Percentiles rank a stretch among this genome's conserved stretches.
phyloP scores from a whole-genome alignment of 75 land plant genomes.

The Selaginella tamariscina region DNA sequence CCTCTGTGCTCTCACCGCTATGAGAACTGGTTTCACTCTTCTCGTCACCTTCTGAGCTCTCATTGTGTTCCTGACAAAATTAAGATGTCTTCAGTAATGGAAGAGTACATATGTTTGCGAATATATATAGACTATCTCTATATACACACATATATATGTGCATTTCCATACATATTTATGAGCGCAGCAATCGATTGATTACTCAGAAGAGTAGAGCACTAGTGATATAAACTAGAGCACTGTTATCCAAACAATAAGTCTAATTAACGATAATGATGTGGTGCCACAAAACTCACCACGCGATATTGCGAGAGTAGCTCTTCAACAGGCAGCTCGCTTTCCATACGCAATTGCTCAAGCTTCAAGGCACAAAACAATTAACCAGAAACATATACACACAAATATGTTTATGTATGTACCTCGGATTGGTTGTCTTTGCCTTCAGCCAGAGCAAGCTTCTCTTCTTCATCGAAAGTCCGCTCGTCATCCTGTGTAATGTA shows the following conservation, averaged over 20 bases:
- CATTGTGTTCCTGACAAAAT: neutral
- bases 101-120: too few species aligned
- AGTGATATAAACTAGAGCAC: too few species aligned
- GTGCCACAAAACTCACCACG: constrained; percentile 62
- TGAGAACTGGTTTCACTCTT: constrained; percentile 15
- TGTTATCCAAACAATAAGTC: too few species aligned
- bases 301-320: constrained; percentile 66
- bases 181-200: too few species aligned
- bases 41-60: constrained; percentile 1
- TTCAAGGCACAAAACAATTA: constrained; percentile 19
- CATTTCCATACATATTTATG: too few species aligned
- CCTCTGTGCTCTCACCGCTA: constrained; percentile 14
- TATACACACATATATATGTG: too few species aligned
- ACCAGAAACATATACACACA: neutral
- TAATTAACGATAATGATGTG: too few species aligned
- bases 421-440: constrained; percentile 34
- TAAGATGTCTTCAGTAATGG: too few species aligned
- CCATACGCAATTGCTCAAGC: constrained; percentile 55
- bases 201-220: too few species aligned
- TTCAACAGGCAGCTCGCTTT: constrained; percentile 74
- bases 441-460: constrained; percentile 52
- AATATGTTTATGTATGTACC: constrained; percentile 28
- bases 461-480: constrained; percentile 72
- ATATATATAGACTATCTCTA: too few species aligned
- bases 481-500: constrained; percentile 87